Base-by-base conservation (phyloP, 352 stramenopile genomes). In the Phytopythium chamaehyphon region DNA sequence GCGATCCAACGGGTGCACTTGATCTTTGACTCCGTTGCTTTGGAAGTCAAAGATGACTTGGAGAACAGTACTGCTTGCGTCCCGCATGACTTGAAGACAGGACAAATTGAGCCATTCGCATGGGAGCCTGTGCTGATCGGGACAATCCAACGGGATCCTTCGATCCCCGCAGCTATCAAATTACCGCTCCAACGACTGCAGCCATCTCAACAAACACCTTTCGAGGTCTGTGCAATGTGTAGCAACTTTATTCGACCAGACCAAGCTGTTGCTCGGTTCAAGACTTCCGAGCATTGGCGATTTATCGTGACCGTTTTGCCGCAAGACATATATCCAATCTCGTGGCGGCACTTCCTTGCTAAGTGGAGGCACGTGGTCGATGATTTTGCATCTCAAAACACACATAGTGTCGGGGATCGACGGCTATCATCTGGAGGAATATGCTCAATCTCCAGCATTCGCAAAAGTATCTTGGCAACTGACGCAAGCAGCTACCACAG, bases 261-360 rank as follows among this genome's bases (percentile, higher is more conserved):
- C 22, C 40, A n/a, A 47, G 22, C 21, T 21, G 21, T 9, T 19
- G n/a, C 21, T 11, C 3, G 6, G 14, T 12, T 28, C 6, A 23
- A 3, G 15, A 21, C 18, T 22, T 22, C 46, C 22, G 36, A 59
- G 21, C 35, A 26, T 1, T 45, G 63, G 19, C 44, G 60, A 7
- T 33, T 28, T 31, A 40, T 51, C 8, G 28, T 40, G 16, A 11
- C 16, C 15, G 28, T 40, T 26, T 51, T 55, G 54, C 22, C 59
- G 55, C 15, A 73, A 61, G 67, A 47, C 59, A 10, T 51, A 57
- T 38, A 56, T 75, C n/a, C 62, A 81, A 48, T 88, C 22, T 84
- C 68, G 37, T 88, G 76, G 76, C 51, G 64, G 3, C 44, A 76
- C 0, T 83, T 86, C 42, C 64, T 88, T 23, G 61, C 73, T 3